A percentile compares a stretch with the other conserved stretches of the same genome.
phyloP scores from a whole-genome alignment of 345 rosid species.

The Eucalyptus cladocalyx region DNA sequence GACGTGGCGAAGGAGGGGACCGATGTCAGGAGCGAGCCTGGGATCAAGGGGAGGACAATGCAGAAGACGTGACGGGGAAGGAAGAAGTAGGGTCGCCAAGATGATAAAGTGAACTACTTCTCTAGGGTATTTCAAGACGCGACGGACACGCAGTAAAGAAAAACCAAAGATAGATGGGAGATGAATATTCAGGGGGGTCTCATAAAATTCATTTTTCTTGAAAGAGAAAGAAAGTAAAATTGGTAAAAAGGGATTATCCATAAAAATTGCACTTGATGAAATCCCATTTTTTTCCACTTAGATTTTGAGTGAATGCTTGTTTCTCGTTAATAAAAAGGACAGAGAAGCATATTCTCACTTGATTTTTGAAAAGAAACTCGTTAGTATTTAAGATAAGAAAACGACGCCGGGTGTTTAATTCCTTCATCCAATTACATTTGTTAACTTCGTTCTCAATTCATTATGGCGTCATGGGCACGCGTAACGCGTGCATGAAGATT shows the following conservation, averaged over 20 bases:
- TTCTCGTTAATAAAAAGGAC: not conserved
- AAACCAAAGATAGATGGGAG: not conserved
- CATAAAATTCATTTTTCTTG: not conserved
- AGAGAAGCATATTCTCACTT: not conserved
- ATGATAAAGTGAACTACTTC: not conserved
- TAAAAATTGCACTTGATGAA: not conserved
- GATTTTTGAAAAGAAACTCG: not conserved
- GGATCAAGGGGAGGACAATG: not conserved
- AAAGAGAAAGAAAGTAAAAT: not conserved
- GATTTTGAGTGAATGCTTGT: not conserved
- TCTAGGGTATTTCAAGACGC: not conserved
- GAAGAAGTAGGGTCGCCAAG: not conserved
- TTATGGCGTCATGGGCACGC: not conserved
- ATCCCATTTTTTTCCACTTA: not conserved
- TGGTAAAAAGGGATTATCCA: not conserved
- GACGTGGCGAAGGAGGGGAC: not conserved
- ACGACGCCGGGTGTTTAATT: not conserved
- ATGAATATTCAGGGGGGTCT: not conserved
- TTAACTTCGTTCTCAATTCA: not conserved
- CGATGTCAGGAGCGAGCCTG: not conserved
- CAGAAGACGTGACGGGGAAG: not conserved
- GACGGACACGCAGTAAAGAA: not conserved
- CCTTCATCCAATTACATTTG: not conserved
- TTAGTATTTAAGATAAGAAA: not conserved
- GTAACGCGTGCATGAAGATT: not conserved